Base-by-base conservation (phyloP, 148 eudicot genomes). In the Limonium bicolor region DNA sequence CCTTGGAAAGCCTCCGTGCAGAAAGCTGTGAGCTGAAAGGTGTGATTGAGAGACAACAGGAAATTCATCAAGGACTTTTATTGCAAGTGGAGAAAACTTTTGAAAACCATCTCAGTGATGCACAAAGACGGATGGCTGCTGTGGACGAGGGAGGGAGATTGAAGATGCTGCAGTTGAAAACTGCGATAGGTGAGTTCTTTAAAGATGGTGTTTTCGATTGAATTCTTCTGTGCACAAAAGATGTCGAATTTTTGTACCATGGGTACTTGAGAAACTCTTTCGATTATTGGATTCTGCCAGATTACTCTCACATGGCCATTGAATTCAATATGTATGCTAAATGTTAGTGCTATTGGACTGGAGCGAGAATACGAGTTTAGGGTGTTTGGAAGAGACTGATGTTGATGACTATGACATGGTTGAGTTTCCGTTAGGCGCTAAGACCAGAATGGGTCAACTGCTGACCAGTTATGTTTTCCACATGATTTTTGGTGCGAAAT, bases 111-210 rank as follows among this genome's bases (percentile, higher is more conserved):
- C 80, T 86, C 45, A 61, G 22, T 61, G 72, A 72, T 36, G 73
- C 83, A 11, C 74, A 78, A 22, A 70, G 48, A 56, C 67, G 63
- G 50, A 62, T 82, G 36, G 51, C 58, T 15, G 58, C 64, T 27
- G 72, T 81, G 48, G 74, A 65, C 27, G 50, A 76, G 72, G 93
- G 61, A 54, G 80, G 82, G 17, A 62, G 42, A 54, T 55, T 59
- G 51, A 74, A 80, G 71, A 72, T 80, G 86, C 71, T 55, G 17
- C 72, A 77, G 27, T 46, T 80, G 63, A 77, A 70, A 69, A 47
- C 40, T 39, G 71, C 58, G 24, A 46, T 80, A 45, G 69, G 69
- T 4, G 75, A 65, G 56, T 80, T 81, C 55, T 46, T 76, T 32
- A 69, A 77, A 53, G 85, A 74, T 44, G 77, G 65, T 22, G 34